These are phyloP conservation scores for Rosa lucieae DNA, from an alignment of 306 rosid genomes.

Conservation along the genomic window DNA sequence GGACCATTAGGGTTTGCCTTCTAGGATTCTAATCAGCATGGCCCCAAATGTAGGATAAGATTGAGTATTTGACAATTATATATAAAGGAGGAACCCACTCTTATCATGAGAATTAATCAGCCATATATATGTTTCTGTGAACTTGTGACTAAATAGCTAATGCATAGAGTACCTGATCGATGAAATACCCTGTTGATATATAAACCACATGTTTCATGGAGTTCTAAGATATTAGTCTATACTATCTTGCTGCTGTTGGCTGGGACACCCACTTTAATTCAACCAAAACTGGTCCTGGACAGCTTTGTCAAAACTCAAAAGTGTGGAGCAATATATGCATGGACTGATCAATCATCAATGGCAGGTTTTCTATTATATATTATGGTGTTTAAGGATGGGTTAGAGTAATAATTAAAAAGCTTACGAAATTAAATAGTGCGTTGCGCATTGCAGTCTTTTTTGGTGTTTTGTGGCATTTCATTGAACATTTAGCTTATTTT, in stretches of 20 bases:
- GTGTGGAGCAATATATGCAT: background rate
- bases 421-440: too few species aligned
- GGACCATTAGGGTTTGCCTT: conserved; percentile 27
- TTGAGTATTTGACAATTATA: conserved; percentile 10
- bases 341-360: background rate
- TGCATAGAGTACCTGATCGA: too few species aligned
- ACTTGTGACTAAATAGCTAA: too few species aligned
- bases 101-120: background rate
- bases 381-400: too few species aligned
- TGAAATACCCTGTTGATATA: background rate
- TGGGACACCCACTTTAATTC: background rate
- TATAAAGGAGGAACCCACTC: background rate
- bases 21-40: conserved; percentile 37
- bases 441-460: too few species aligned
- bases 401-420: too few species aligned
- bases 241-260: background rate
- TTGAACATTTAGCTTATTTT: too few species aligned
- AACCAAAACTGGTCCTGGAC: background rate
- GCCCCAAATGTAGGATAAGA: conserved; percentile 32
- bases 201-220: background rate
- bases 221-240: background rate
- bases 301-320: background rate
- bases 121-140: background rate
- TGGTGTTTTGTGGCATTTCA: too few species aligned
- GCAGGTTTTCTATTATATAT: too few species aligned